Base-by-base conservation (phyloP, 2,329 filamentous ascomycete species). In the Cryphonectria nitschkei region DNA sequence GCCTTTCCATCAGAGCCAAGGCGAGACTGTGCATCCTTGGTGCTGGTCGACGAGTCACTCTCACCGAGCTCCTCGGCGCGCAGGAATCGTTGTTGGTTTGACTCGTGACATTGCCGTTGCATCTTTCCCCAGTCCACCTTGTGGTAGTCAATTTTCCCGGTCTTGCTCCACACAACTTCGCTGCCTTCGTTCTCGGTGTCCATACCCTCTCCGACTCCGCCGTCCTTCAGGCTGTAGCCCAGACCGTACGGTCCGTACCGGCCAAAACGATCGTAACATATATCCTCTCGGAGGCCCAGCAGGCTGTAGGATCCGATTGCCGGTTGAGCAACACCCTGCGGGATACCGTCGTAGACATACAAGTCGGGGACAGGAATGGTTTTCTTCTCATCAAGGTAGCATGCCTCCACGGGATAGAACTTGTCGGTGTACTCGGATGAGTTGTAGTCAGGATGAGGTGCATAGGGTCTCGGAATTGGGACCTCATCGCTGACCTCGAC, bases 221-320 rank as follows among this genome's bases (percentile, higher is more conserved):
- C 94, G 73, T 89, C 87, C 69, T 89, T 87, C 71, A 87, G 86
- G 75, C 87, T 89, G 80, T 97, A 97, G n/a, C 94, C 94, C 56
- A 94, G 83, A 0, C 94, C 94, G 77, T 97, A 97, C 0, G 94
- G 92, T 0, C 93, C 94, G 52, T 95, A 88, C 63, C 94, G 88
- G 26, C 93, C 93, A 77, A 94, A 97, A 7, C 94, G 88, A 77
- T 97, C 94, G 78, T 97, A 97, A 81, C 94, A 97, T 19, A 97
- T 84, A 76, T 96, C 91, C 72, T 94, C 87, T 32, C 90, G 85
- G 56, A 97, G 80, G 0, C 93, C 94, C 5, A 97, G 82, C 62
- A 94, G 79, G 19, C 89, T 85, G 77, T 96, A 91, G 0, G 92
- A 95, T 3, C 94, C 94, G 75, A 96, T 87, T 1, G 90, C 87